A percentile compares a stretch with the other conserved stretches of the same genome.
Conservation (phyloP, 2,329 filamentous ascomycete species). For the Ophiocordyceps camponoti-saundersi region DNA sequence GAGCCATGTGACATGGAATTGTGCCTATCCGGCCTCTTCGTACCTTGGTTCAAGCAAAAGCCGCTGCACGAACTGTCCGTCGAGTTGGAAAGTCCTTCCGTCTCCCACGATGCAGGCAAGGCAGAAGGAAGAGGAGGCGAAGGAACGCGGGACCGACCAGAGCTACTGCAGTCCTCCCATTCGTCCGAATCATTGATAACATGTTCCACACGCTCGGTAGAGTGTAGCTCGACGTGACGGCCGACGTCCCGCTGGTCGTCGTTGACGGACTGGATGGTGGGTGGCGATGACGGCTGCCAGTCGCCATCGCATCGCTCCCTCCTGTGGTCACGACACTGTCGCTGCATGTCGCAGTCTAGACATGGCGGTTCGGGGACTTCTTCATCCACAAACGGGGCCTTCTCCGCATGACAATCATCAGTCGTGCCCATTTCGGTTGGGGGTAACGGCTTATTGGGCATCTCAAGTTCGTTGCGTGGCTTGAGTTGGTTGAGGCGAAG, state of each 20-base stretch:
- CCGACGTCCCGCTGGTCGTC: background rate
- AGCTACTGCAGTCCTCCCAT: background rate
- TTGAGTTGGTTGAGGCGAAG: background rate
- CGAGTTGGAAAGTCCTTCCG: background rate
- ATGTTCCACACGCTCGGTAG: background rate
- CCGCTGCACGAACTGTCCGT: background rate
- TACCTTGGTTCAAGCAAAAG: background rate
- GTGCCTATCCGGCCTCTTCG: background rate
- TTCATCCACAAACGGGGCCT: background rate
- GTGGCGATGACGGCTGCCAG: background rate
- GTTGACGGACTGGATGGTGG: background rate
- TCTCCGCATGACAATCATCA: background rate
- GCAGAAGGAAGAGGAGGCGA: background rate
- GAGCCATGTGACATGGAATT: background rate
- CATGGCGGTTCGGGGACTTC: background rate
- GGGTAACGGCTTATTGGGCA: slow-evolving; percentile 1
- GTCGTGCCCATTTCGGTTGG: no score
- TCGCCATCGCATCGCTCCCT: background rate
- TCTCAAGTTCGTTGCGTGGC: slow-evolving; percentile 10
- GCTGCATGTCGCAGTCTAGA: background rate
- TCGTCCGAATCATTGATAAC: background rate
- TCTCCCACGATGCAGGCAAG: background rate
- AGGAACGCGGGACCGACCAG: background rate
- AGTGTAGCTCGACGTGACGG: background rate
- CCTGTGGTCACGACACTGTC: no score